Base-by-base conservation (phyloP, 768 basidiomycete genomes). In the Xerocomellus intermedius region DNA sequence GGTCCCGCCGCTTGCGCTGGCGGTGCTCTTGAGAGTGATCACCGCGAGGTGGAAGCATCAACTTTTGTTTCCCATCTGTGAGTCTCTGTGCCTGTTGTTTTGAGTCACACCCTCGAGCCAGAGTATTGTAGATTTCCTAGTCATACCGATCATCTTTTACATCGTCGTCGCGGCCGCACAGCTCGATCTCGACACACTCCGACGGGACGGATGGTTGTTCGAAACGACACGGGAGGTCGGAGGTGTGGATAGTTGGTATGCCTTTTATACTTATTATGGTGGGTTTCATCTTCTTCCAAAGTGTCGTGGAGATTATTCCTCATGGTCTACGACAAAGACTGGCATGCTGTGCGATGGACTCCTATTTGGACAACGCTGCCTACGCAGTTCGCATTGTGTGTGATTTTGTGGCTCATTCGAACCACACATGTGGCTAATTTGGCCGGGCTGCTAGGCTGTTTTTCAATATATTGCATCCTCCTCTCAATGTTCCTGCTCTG, bases 381-480 rank as follows among this genome's bases (percentile, higher is more conserved):
- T 4, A 98, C 95, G 1, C 96, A 98, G 66, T 83, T 98, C 55
- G 96, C 96, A 5, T 69, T 99, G 84, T 88, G 57, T 65, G 90
- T 74, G 62, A 68, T 50, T 60, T 42, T 56, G 68, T 35, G 21
- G 21, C 16, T 12, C 5, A 3, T 21, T 36, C 2, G 19, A 13
- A 8, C 5, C 19, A 22, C 2, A 5, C 41, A 5, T 7, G 9
- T 44, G 8, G 28, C 56, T 74, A 39, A 69, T 73, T 48, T 68
- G 69, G 17, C 64, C 66, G 13, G 44, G 24, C 26, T 12, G n/a
- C 30, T 52, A 89, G 88, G 54, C 57, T 93, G 35, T 92, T 93
- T 67, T 92, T 93, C 73, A 92, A 91, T 62, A 79, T 93, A 49
- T 66, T 94, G 42, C 90, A 94, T 65, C 86, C 93, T 38, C 90